A percentile compares a stretch with the other conserved stretches of the same genome.
Conservation (phyloP, 768 basidiomycete genomes). For the Rhizopogon roseolus region DNA sequence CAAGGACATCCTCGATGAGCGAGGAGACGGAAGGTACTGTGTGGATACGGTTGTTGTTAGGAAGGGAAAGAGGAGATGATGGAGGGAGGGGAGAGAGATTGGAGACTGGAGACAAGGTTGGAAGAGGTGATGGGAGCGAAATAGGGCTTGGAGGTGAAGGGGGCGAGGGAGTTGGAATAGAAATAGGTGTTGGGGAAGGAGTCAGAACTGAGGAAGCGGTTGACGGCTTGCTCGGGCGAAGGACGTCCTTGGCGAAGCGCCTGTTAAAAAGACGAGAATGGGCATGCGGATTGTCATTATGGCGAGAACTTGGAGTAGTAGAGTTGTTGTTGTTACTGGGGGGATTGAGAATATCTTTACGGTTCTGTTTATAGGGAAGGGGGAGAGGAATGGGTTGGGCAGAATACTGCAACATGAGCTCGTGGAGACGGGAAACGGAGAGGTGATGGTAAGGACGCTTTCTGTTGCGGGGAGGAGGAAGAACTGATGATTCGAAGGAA, state of each 20-base stretch:
- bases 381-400: constrained; percentile 29
- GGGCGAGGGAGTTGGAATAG: constrained; percentile 24
- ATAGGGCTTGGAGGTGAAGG: constrained; percentile 28
- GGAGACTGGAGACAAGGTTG: constrained; percentile 23
- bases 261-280: constrained; percentile 29
- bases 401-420: constrained; percentile 58
- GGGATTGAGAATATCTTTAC: constrained; percentile 26
- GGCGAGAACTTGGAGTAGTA: constrained; percentile 9
- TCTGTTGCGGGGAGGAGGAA: constrained; percentile 18
- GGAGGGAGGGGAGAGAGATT: constrained; percentile 20
- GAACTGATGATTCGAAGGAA: constrained; percentile 17
- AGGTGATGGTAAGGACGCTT: constrained; percentile 28
- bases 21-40: constrained; percentile 24
- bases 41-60: constrained; percentile 30
- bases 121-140: constrained; percentile 32
- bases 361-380: constrained; percentile 23
- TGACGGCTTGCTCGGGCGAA: constrained; percentile 13
- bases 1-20: constrained; percentile 48
- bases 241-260: constrained; percentile 27
- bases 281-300: constrained; percentile 20
- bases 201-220: constrained; percentile 4
- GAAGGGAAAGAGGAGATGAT: constrained; percentile 29
- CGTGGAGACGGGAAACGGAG: constrained; percentile 21
- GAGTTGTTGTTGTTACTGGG: background rate
- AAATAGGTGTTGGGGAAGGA: constrained; percentile 12